These are phyloP conservation scores for Rosa hybrid DNA, from an alignment of 331 rosid genomes.

Conservation along the genomic window DNA sequence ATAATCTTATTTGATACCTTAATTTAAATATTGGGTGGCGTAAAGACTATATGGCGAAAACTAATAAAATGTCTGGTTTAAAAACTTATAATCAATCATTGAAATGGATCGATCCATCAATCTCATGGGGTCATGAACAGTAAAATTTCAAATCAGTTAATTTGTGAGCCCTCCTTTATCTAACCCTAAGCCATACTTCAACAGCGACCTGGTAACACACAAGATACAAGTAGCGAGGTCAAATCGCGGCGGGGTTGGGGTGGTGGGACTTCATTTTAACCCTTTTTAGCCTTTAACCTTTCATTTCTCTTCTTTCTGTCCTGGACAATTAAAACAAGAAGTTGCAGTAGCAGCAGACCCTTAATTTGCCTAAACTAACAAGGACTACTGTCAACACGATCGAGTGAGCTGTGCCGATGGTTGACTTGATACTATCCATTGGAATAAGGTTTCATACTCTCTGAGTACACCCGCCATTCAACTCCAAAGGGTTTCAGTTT, in stretches of 20 bases:
- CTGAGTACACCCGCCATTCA: background rate
- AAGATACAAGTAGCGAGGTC: background rate
- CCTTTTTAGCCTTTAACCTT: background rate
- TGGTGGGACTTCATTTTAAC: background rate
- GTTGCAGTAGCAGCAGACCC: background rate
- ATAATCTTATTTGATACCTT: too few relatives aligned
- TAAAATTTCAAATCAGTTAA: background rate
- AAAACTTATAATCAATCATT: too few relatives aligned
- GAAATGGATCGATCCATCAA: background rate
- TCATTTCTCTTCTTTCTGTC: background rate
- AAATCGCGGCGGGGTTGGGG: slow-evolving; percentile 2
- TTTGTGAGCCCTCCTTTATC: background rate
- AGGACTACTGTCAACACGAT: background rate
- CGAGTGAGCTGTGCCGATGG: background rate
- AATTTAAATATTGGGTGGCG: too few relatives aligned
- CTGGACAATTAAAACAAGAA: background rate
- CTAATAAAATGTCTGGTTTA: background rate
- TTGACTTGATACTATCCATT: background rate
- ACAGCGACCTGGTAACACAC: slow-evolving; percentile 9
- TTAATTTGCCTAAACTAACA: background rate
- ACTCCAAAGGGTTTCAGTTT: slow-evolving; percentile 14
- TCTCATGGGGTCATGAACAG: background rate
- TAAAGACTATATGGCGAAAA: background rate
- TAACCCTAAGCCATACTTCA: background rate
- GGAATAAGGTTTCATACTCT: background rate